Evolutionary conservation across 306 rosid species (phyloP).

Genomic region (Luffa acutangula): DNA sequence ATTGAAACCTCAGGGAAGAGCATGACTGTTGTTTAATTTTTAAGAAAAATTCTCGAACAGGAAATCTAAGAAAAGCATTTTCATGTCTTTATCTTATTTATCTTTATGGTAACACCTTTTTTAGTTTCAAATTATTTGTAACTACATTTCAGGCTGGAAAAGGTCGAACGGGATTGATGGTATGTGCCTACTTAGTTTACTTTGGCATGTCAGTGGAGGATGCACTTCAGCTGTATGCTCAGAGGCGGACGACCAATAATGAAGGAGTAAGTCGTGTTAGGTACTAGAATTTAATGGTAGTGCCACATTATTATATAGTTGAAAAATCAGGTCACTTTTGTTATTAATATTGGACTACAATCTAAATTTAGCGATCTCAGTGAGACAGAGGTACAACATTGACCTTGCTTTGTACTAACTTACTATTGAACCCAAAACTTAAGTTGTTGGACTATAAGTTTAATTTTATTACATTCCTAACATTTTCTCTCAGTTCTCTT

Average conservation of each 20-base stretch:
- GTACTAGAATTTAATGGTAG: constrained; percentile 22
- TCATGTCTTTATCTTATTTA: not conserved
- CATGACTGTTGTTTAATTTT: not conserved
- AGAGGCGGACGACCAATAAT: constrained; percentile 78
- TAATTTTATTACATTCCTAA: not conserved
- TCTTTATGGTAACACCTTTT: not conserved
- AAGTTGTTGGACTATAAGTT: not conserved
- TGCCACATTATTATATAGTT: not conserved
- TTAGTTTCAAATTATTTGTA: constrained; percentile 5
- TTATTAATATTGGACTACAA: not conserved
- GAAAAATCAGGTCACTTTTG: not conserved
- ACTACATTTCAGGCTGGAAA: constrained; percentile 76
- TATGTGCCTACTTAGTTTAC: constrained; percentile 62
- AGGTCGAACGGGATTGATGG: constrained; percentile 97
- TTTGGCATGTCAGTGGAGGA: constrained; percentile 76
- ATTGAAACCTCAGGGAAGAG: not conserved
- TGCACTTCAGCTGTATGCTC: constrained; percentile 85
- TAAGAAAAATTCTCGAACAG: not conserved
- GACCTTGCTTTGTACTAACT: not conserved
- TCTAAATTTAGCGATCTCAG: not conserved
- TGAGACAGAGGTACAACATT: not conserved
- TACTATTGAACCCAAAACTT: not conserved
- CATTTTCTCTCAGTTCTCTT: not conserved
- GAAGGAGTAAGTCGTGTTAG: constrained; percentile 89
- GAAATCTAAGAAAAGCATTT: not conserved